Evolutionary conservation across 805 yeast genomes (phyloP), one percentile per base, ranked within the genome.

Genomic region (Tetrapisispora fleetii): DNA sequence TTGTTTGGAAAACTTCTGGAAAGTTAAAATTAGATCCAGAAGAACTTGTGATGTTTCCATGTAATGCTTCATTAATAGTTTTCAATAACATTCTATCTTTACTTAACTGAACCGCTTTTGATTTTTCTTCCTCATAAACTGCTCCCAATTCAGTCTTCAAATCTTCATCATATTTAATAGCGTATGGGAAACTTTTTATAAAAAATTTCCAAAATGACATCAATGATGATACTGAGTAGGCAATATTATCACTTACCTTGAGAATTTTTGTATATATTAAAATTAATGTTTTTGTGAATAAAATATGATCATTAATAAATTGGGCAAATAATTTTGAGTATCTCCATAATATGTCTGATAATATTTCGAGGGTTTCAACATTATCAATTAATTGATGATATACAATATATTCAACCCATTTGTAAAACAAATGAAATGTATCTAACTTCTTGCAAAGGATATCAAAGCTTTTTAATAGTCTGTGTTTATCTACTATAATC

Each of bases 251-350:
- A 28, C 52, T 60, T 6, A 49, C 50, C 30, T 53, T 55, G 18
- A 65, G 38, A 5, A 56, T 51, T 30, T 59, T 60, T 17, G 49
- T 49, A 41, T 63, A 62, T 11, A 61, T 54, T 48, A 58, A 55
- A 17, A 63, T 57, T 32, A 64, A 57, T 1, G 65, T 55, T 55
- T 67, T 58, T 48, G 62, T 58, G 40, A 63, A 55, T 41, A 70
- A 56, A 33, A 67, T 59, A 49, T 68, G 71, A 22, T 63, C 68
- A 49, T 70, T 69, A 9, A 70, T 67, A 43, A 66, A 54, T 42
- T 68, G 62, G 4, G 71, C 62, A 50, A 70, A 70, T 5, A 67
- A 45, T 49, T 58, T 60, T 22, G 58, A 57, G 45, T 58, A 60
- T 37, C 59, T 54, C 27, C 63, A 50, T 18, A 65, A 48, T 21